These are phyloP conservation scores for Camellia oleifera DNA, from an alignment of 179 eudicot genomes.

Conservation along the genomic window DNA sequence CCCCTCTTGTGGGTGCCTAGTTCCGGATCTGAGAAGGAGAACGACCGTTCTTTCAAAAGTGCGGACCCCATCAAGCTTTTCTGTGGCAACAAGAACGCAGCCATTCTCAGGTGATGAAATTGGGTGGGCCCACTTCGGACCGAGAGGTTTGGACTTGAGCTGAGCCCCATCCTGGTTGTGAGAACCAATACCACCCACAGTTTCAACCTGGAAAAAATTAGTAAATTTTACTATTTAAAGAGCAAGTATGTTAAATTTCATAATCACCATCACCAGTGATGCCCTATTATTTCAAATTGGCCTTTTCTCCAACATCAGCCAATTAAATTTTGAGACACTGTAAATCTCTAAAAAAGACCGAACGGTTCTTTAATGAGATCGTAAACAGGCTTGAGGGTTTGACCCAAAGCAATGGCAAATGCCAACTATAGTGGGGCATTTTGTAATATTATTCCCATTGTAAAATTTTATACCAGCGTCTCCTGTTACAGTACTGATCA, in stretches of 20 bases:
- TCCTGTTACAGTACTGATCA: neutral
- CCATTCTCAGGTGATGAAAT: conserved; percentile 83
- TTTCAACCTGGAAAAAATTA: conserved; percentile 46
- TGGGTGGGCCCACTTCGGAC: conserved; percentile 96
- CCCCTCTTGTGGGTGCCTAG: conserved; percentile 74
- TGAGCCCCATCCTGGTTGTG: conserved; percentile 34
- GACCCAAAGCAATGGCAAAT: too few relatives aligned
- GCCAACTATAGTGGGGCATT: neutral
- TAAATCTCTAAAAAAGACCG: neutral
- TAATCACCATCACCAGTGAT: neutral
- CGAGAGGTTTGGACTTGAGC: conserved; percentile 50
- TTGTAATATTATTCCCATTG: neutral
- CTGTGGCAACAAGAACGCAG: conserved; percentile 92
- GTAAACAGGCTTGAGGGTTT: too few relatives aligned
- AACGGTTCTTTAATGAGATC: neutral
- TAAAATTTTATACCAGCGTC: neutral
- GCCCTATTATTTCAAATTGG: neutral
- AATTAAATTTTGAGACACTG: neutral
- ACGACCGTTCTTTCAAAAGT: conserved; percentile 89
- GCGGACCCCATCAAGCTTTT: conserved; percentile 85
- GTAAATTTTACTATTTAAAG: neutral
- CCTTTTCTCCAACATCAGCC: conserved; percentile 6
- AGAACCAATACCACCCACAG: conserved; percentile 33
- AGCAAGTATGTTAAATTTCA: neutral
- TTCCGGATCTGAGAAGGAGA: conserved; percentile 84